These are phyloP conservation scores for Cutaneotrichosporon sp. DNA, from an alignment of 1,284 basidiomycete species.

Conservation along the genomic window DNA sequence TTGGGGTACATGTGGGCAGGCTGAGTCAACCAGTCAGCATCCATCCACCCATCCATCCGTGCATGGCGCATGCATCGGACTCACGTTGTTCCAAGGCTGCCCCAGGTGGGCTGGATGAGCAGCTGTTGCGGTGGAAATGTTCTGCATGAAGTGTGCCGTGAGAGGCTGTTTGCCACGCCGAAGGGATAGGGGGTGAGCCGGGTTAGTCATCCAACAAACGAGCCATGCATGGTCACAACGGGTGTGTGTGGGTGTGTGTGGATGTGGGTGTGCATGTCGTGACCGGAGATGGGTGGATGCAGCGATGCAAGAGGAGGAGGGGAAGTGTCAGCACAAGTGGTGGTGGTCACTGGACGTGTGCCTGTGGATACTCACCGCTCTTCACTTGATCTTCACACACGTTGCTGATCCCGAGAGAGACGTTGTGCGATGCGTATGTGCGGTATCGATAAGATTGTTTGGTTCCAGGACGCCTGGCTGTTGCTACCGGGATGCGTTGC, in stretches of 20 bases:
- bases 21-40: background rate
- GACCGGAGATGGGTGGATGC: slow-evolving; percentile 1
- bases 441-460: slow-evolving; percentile 2
- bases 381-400: too few relatives aligned
- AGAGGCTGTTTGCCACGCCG: slow-evolving; percentile 6
- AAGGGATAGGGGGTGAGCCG: background rate
- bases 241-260: background rate
- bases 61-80: slow-evolving; percentile 3
- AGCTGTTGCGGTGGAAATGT: slow-evolving; percentile 17
- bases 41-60: background rate
- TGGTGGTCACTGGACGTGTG: too few relatives aligned
- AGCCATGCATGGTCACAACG: too few relatives aligned
- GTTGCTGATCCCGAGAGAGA: background rate
- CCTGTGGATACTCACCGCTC: too few relatives aligned
- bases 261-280: background rate
- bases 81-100: slow-evolving; percentile 25
- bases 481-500: too few relatives aligned
- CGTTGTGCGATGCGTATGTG: too few relatives aligned
- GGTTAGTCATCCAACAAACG: background rate
- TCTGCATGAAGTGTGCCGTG: slow-evolving; percentile 23
- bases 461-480: slow-evolving; percentile 9
- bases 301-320: background rate
- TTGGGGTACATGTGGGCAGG: slow-evolving; percentile 26
- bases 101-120: slow-evolving; percentile 18
- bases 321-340: background rate